Base-by-base conservation (phyloP, 2,329 filamentous ascomycete genomes). In the Pseudopyricularia cyperi region DNA sequence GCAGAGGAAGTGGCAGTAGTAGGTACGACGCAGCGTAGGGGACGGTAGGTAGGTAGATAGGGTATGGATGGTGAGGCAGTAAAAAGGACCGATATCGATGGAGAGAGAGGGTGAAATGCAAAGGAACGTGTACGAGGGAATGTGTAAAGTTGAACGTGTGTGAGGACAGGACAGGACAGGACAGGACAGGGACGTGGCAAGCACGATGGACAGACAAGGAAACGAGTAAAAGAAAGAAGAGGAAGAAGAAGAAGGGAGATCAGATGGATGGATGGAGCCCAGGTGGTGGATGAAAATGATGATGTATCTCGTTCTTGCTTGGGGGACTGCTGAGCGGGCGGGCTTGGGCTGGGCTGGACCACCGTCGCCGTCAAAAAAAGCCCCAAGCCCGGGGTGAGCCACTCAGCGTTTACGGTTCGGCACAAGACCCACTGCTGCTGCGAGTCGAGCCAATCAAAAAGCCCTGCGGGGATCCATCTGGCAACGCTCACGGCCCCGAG, bases 221-320 rank as follows among this genome's bases (percentile, higher is more conserved):
- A n/a, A n/a, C n/a, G n/a, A n/a, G n/a, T n/a, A n/a, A n/a, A n/a
- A n/a, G n/a, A n/a, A n/a, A n/a, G n/a, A 46, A 28, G 24, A 35
- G 47, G 51, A 39, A 46, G 46, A 34, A 52, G 46, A 50, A 37
- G 48, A 46, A 39, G 22, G 52, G 46, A 33, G 34, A 28, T 22
- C 19, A 46, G 35, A 50, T 17, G 32, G 39, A 53, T 35, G 34
- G 46, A 48, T 34, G 32, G 52, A 52, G 44, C 15, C 35, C 34
- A 49, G 44, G 46, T 19, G 14, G 37, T 46, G 26, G 49, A 46
- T 17, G 22, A 54, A 53, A 52, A 44, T 50, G 52, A 54, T 53
- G 52, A 55, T 51, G 53, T 54, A 54, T 50, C 52, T 37, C 51
- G 42, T 33, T 49, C 42, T 17, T 46, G 46, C 37, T 46, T 35